These are phyloP conservation scores for Backusella circina DNA, from an alignment of 192 early-diverging fungal genomes.

Conservation along the genomic window DNA sequence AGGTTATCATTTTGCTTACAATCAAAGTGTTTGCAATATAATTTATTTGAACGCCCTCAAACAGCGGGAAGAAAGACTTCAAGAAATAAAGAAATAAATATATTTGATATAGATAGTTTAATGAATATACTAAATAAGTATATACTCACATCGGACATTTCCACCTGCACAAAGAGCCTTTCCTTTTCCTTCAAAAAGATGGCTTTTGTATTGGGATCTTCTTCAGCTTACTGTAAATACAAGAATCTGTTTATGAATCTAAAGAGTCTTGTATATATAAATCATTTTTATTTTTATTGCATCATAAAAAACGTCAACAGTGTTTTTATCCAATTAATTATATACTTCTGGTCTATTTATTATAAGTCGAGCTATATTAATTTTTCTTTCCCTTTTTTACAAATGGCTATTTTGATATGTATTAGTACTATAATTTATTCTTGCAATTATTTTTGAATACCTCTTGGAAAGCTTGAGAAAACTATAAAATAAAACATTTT, in stretches of 20 bases:
- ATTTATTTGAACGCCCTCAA: neutral
- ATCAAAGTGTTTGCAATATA: neutral
- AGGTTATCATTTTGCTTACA: neutral
- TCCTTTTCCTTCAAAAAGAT: slow-evolving; percentile 76
- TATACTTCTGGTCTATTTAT: neutral
- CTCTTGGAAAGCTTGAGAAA: neutral
- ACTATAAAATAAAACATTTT: neutral
- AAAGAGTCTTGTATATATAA: too few relatives aligned
- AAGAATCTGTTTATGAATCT: neutral
- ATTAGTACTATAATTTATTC: neutral
- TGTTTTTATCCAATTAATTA: neutral
- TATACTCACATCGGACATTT: slow-evolving; percentile 59
- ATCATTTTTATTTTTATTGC: neutral
- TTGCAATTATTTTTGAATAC: neutral
- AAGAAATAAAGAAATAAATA: neutral
- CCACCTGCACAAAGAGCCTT: slow-evolving; percentile 89
- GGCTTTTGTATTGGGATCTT: slow-evolving; percentile 48
- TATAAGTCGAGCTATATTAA: neutral
- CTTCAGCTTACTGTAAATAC: neutral
- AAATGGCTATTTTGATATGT: neutral
- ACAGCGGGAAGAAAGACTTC: neutral
- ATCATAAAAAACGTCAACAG: neutral
- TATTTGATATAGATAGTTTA: neutral
- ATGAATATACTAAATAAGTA: too few relatives aligned
- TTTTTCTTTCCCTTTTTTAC: neutral